Evolutionary conservation across 306 rosid species (phyloP).

Genomic region (Citrullus colocynthis): DNA sequence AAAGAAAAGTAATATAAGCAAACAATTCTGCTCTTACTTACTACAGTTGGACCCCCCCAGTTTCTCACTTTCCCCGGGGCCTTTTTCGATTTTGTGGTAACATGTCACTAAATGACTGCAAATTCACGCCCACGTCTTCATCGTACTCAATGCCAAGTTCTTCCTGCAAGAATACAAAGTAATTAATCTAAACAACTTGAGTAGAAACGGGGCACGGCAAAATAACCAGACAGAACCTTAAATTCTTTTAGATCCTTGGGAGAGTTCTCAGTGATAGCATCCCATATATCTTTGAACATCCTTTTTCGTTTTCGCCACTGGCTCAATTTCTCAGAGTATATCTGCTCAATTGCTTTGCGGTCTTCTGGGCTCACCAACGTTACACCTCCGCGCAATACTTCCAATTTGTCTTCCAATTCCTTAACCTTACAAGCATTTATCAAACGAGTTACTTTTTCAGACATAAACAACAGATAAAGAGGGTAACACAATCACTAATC

Average conservation of each 20-base stretch:
- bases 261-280: slow-evolving; percentile 76
- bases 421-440: slow-evolving; percentile 35
- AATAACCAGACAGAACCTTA: slow-evolving; percentile 31
- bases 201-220: background rate
- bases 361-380: slow-evolving; percentile 85
- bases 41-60: slow-evolving; percentile 3
- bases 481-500: background rate
- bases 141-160: slow-evolving; percentile 80
- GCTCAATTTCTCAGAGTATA: slow-evolving; percentile 32
- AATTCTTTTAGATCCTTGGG: slow-evolving; percentile 77
- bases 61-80: slow-evolving; percentile 34
- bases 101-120: slow-evolving; percentile 55
- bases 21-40: background rate
- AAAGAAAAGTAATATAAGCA: slow-evolving; percentile 1
- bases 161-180: slow-evolving; percentile 37
- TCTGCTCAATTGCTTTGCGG: slow-evolving; percentile 43
- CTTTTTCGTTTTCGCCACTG: slow-evolving; percentile 93
- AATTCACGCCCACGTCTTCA: slow-evolving; percentile 63
- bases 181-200: background rate
- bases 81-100: slow-evolving; percentile 50
- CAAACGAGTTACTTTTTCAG: slow-evolving; percentile 9
- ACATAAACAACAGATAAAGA: background rate
- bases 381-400: slow-evolving; percentile 67
- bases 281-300: slow-evolving; percentile 91
- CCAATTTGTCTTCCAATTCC: slow-evolving; percentile 60